These are phyloP conservation scores for Marasmius fiardii DNA, from an alignment of 1,284 basidiomycete genomes.

Conservation along the genomic window DNA sequence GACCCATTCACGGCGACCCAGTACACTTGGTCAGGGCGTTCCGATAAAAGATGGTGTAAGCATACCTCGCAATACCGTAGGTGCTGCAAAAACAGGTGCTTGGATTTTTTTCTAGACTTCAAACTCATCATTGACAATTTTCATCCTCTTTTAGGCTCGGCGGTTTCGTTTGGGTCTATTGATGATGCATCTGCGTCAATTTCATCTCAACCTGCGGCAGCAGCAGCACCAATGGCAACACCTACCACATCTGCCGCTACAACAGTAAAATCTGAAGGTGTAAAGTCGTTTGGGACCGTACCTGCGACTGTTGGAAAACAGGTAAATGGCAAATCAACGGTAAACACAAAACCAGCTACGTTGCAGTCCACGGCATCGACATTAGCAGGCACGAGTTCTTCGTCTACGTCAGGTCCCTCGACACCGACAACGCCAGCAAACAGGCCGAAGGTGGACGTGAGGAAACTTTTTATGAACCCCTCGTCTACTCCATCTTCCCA, in stretches of 20 bases:
- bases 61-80: constrained; percentile 52
- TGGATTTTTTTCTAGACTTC: constrained; percentile 10
- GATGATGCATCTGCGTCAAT: constrained; percentile 65
- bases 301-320: constrained; percentile 43
- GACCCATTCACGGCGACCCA: constrained; percentile 70
- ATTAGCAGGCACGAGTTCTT: constrained; percentile 27
- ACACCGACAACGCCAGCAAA: constrained; percentile 34
- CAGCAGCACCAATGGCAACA: constrained; percentile 58
- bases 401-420: constrained; percentile 30
- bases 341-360: constrained; percentile 32
- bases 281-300: constrained; percentile 79
- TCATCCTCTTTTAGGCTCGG: constrained; percentile 40
- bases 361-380: constrained; percentile 29
- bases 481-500: constrained; percentile 33
- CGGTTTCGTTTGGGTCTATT: constrained; percentile 84
- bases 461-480: constrained; percentile 65
- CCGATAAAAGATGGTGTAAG: constrained; percentile 74
- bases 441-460: constrained; percentile 53
- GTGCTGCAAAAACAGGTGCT: constrained; percentile 61
- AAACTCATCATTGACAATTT: constrained; percentile 10
- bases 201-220: constrained; percentile 65
- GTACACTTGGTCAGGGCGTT: constrained; percentile 64
- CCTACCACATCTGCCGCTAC: background rate
- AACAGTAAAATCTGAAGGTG: constrained; percentile 42
- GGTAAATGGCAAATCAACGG: constrained; percentile 54